A percentile compares a stretch with the other conserved stretches of the same genome.
These are phyloP conservation scores for Penicillium oxalicum DNA, from an alignment of 2,329 filamentous ascomycete genomes.

Conservation along the genomic window DNA sequence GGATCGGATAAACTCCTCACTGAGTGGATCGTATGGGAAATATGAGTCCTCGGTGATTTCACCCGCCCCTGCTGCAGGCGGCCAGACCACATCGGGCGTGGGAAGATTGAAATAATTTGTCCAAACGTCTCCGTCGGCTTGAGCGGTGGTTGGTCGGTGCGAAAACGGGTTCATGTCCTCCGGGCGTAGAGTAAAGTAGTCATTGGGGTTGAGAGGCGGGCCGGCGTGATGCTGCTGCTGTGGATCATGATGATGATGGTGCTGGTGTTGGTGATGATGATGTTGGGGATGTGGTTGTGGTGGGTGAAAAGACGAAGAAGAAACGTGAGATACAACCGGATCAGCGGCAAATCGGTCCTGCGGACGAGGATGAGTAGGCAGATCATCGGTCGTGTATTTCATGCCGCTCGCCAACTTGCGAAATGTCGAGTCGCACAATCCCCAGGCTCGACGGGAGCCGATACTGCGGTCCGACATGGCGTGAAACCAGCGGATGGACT, in stretches of 20 bases:
- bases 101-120: conserved; percentile 11
- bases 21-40: conserved; percentile 37
- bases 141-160: neutral
- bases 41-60: conserved; percentile 23
- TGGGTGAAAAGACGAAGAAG: neutral
- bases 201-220: neutral
- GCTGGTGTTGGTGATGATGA: too few relatives aligned
- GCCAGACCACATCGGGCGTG: conserved; percentile 13
- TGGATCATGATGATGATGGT: too few relatives aligned
- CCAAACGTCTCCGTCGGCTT: conserved; percentile 8
- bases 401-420: conserved; percentile 32
- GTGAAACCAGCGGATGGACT: conserved; percentile 41
- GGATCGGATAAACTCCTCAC: conserved; percentile 34
- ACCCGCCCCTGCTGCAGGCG: conserved; percentile 5
- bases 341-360: conserved; percentile 7
- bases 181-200: conserved; percentile 12
- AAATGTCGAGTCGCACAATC: conserved; percentile 34
- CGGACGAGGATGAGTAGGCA: conserved; percentile 21
- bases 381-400: conserved; percentile 31
- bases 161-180: conserved; percentile 9
- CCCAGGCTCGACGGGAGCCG: conserved; percentile 40
- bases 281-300: too few relatives aligned
- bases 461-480: conserved; percentile 36
- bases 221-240: neutral
- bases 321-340: neutral